phyloP scores from a whole-genome alignment of 768 basidiomycete species.

The Rhodocollybia butyracea region DNA sequence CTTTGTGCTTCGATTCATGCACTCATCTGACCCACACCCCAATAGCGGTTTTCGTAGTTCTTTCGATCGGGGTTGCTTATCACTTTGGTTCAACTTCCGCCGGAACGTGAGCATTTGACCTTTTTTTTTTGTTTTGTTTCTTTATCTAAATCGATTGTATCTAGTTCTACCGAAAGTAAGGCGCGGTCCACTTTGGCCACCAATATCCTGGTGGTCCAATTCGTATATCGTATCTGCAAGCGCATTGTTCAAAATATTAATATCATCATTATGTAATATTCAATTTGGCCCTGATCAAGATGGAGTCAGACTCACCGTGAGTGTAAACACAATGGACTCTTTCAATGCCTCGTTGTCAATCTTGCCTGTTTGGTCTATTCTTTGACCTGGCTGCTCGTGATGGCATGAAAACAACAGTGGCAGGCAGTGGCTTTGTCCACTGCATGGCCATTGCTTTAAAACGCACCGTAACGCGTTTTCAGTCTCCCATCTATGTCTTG shows the following conservation, averaged over 20 bases:
- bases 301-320: neutral
- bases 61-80: constrained; percentile 95
- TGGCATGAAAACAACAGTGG: neutral
- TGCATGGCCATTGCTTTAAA: neutral
- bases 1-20: neutral
- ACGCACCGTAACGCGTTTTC: neutral
- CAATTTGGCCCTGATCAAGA: neutral
- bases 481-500: neutral
- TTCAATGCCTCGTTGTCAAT: constrained; percentile 4
- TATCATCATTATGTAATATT: neutral
- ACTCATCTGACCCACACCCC: neutral
- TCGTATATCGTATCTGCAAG: neutral
- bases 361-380: neutral
- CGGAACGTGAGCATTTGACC: constrained; percentile 69
- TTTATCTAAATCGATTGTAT: constrained; percentile 16
- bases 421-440: constrained; percentile 1
- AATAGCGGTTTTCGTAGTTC: constrained; percentile 91
- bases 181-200: neutral
- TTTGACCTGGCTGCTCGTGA: neutral
- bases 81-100: constrained; percentile 95
- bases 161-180: constrained; percentile 83
- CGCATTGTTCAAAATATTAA: neutral
- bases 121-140: constrained; percentile 6
- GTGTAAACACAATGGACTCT: neutral
- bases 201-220: neutral